Conservation (phyloP, 306 rosid species). For the Cucumis cinereus region DNA sequence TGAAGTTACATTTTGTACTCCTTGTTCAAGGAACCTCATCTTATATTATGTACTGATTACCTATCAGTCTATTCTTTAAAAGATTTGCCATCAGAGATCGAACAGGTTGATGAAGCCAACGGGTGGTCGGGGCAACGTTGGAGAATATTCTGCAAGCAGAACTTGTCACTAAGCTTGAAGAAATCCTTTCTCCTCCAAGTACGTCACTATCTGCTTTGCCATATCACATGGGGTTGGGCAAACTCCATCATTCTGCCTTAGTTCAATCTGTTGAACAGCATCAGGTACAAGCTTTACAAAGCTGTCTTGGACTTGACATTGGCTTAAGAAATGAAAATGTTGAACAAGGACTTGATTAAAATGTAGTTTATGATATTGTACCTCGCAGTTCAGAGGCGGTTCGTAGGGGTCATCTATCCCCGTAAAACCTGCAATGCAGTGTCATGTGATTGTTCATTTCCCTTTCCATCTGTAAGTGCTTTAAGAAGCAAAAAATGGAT, state of each 20-base stretch:
- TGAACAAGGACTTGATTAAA: not conserved
- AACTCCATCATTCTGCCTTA: constrained; percentile 34
- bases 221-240: constrained; percentile 47
- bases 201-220: constrained; percentile 53
- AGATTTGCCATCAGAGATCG: not conserved
- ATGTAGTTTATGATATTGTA: constrained; percentile 5
- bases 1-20: not conserved
- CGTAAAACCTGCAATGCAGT: constrained; percentile 50
- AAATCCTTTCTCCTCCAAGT: constrained; percentile 60
- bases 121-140: not conserved
- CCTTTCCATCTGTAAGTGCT: not conserved
- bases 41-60: not conserved
- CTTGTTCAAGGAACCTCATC: not conserved
- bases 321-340: not conserved
- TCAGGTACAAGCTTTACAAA: not conserved
- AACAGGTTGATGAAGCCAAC: not conserved
- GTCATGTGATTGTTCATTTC: not conserved
- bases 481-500: not conserved
- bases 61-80: not conserved
- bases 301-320: not conserved
- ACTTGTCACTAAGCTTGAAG: constrained; percentile 27
- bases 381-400: constrained; percentile 72
- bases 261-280: constrained; percentile 34
- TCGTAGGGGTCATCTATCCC: constrained; percentile 89
- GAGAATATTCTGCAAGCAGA: not conserved